phyloP scores from a whole-genome alignment of 2,329 filamentous ascomycete genomes.

The Aspergillus pseudotamarii region DNA sequence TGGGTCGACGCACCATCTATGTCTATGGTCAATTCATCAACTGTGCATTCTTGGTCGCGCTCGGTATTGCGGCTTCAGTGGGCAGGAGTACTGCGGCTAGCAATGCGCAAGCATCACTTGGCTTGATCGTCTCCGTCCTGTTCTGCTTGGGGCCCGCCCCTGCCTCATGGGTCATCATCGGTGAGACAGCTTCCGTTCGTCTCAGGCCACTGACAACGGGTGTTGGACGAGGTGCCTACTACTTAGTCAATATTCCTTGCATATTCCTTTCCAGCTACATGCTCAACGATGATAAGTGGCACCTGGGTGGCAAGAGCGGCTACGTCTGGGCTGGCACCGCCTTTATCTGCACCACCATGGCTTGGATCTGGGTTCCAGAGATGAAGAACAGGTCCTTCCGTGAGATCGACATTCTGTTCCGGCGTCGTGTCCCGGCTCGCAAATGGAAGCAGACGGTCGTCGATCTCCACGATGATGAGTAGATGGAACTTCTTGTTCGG shows the following conservation, averaged over 20 bases:
- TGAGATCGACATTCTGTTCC: slow-evolving; percentile 65
- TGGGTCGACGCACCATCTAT: no score
- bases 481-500: no score
- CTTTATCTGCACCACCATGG: slow-evolving; percentile 52
- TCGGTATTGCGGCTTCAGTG: slow-evolving; percentile 63
- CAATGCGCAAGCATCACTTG: slow-evolving; percentile 63
- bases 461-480: no score
- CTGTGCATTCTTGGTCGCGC: slow-evolving; percentile 30
- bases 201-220: slow-evolving; percentile 68
- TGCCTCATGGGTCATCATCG: slow-evolving; percentile 68
- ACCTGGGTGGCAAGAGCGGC: slow-evolving; percentile 59
- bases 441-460: no score
- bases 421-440: slow-evolving; percentile 56
- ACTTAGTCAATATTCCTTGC: slow-evolving; percentile 66
- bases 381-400: slow-evolving; percentile 62
- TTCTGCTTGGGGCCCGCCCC: slow-evolving; percentile 66
- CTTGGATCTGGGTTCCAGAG: slow-evolving; percentile 57
- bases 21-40: no score
- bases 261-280: slow-evolving; percentile 65
- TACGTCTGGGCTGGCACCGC: slow-evolving; percentile 50
- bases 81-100: slow-evolving; percentile 43
- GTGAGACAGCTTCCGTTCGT: slow-evolving; percentile 67
- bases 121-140: slow-evolving; percentile 66
- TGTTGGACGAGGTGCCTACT: slow-evolving; percentile 65
- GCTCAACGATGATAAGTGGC: slow-evolving; percentile 56